A percentile compares a stretch with the other conserved stretches of the same genome.
phyloP scores from a whole-genome alignment of 1,284 basidiomycete genomes.

The Boletus semigastroideus region DNA sequence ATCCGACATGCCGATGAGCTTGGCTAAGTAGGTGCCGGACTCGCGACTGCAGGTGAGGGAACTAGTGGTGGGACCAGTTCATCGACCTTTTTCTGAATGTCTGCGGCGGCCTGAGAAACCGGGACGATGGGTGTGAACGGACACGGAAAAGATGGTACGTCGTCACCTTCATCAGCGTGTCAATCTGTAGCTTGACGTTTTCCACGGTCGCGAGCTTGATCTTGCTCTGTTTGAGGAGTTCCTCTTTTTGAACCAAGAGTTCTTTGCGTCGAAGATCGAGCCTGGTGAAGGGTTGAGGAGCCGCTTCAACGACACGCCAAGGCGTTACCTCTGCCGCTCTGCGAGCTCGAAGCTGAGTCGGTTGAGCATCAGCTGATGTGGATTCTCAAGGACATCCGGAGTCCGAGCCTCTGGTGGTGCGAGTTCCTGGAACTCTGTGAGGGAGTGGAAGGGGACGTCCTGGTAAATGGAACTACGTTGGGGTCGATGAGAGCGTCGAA shows the following conservation, averaged over 20 bases:
- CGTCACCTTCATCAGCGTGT: constrained; percentile 67
- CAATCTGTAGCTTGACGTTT: constrained; percentile 70
- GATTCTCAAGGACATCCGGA: constrained; percentile 56
- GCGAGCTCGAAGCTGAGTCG: constrained; percentile 78
- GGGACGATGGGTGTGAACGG: constrained; percentile 14
- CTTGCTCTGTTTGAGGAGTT: constrained; percentile 71
- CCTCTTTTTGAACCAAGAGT: constrained; percentile 64
- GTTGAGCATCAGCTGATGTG: constrained; percentile 80
- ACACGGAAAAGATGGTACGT: constrained; percentile 3
- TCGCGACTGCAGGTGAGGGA: constrained; percentile 27
- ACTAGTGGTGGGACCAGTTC: constrained; percentile 54
- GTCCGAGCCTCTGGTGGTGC: constrained; percentile 68
- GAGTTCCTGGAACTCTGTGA: constrained; percentile 62
- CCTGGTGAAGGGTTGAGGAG: constrained; percentile 37
- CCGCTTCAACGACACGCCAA: constrained; percentile 5
- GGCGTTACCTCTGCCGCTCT: constrained; percentile 70
- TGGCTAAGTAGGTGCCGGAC: constrained; percentile 23
- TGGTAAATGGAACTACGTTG: constrained; percentile 72
- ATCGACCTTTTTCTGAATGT: constrained; percentile 72
- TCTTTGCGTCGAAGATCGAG: constrained; percentile 67
- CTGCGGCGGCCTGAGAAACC: constrained; percentile 54
- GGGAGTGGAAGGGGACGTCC: constrained; percentile 67
- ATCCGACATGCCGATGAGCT: not conserved
- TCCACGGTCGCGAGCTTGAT: constrained; percentile 65
- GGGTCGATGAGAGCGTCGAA: not conserved